A percentile compares a stretch with the other conserved stretches of the same genome.
Evolutionary conservation across 2,329 filamentous ascomycete species (phyloP).

Genomic region (Aureobasidium musti): DNA sequence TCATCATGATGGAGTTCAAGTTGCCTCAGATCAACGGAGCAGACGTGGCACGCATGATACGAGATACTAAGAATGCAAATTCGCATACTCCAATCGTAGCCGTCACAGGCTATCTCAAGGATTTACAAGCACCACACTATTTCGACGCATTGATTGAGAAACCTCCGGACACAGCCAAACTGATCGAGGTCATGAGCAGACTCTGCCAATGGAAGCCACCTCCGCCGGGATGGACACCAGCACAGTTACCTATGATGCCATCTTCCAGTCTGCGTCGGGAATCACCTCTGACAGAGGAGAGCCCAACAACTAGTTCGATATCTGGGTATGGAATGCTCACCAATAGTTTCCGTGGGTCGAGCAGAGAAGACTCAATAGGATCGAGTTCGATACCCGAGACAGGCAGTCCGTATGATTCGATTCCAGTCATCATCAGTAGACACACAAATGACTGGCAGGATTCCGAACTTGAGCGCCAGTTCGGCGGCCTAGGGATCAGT

Average conservation of each 20-base stretch:
- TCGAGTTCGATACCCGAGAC: conserved; percentile 86
- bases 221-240: conserved; percentile 57
- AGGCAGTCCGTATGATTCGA: conserved; percentile 77
- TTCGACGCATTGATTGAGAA: conserved; percentile 97
- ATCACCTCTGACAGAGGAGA: conserved; percentile 69
- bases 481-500: conserved; percentile 73
- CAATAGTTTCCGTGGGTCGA: conserved; percentile 75
- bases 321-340: conserved; percentile 66
- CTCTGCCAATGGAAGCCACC: conserved; percentile 94
- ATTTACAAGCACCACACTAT: conserved; percentile 90
- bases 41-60: conserved; percentile 95
- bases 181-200: conserved; percentile 82
- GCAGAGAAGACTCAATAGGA: conserved; percentile 83
- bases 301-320: conserved; percentile 75
- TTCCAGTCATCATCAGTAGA: conserved; percentile 72
- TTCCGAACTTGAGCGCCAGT: conserved; percentile 49
- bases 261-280: conserved; percentile 65
- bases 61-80: conserved; percentile 94
- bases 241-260: conserved; percentile 51
- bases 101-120: conserved; percentile 97
- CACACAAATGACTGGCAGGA: conserved; percentile 79
- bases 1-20: conserved; percentile 97
- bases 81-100: conserved; percentile 93
- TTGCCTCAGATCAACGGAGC: conserved; percentile 92
- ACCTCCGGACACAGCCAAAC: conserved; percentile 86